phyloP scores from a whole-genome alignment of 352 stramenopile species.

The Phytophthora ramorum region DNA sequence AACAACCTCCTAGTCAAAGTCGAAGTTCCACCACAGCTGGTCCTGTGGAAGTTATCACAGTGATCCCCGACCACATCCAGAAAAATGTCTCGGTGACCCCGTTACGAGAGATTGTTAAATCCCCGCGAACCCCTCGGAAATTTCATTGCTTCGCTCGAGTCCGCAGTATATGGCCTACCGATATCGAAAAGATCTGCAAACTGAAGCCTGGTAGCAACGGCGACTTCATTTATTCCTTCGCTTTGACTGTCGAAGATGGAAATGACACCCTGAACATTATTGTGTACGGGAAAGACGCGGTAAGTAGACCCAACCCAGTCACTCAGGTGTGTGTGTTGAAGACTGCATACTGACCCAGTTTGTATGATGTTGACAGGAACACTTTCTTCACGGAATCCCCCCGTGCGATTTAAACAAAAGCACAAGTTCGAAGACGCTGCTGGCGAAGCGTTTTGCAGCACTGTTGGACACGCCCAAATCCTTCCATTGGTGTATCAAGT shows the following conservation, averaged over 20 bases:
- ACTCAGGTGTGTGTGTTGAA: neutral
- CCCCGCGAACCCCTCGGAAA: constrained; percentile 54
- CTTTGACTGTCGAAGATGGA: constrained; percentile 58
- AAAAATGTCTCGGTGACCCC: constrained; percentile 55
- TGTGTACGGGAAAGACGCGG: constrained; percentile 73
- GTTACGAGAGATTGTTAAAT: constrained; percentile 42
- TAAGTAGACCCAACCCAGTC: constrained; percentile 33
- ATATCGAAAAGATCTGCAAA: constrained; percentile 63
- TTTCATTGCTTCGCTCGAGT: constrained; percentile 69
- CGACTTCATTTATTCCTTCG: constrained; percentile 77
- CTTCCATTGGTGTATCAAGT: constrained; percentile 78
- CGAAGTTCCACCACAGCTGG: neutral
- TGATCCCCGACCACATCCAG: constrained; percentile 56
- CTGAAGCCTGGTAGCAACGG: constrained; percentile 21
- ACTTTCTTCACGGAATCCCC: constrained; percentile 76
- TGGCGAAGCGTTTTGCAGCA: constrained; percentile 58
- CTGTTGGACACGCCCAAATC: constrained; percentile 31
- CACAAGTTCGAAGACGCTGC: constrained; percentile 54
- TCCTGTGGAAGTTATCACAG: constrained; percentile 27
- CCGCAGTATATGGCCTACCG: constrained; percentile 51
- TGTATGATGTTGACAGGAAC: constrained; percentile 44
- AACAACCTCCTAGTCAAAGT: neutral
- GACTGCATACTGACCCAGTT: neutral
- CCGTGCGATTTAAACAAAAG: constrained; percentile 64
- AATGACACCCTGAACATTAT: constrained; percentile 66